phyloP scores from a whole-genome alignment of 225 moss, liverwort and hornwort species.

The Polytrichum commune region DNA sequence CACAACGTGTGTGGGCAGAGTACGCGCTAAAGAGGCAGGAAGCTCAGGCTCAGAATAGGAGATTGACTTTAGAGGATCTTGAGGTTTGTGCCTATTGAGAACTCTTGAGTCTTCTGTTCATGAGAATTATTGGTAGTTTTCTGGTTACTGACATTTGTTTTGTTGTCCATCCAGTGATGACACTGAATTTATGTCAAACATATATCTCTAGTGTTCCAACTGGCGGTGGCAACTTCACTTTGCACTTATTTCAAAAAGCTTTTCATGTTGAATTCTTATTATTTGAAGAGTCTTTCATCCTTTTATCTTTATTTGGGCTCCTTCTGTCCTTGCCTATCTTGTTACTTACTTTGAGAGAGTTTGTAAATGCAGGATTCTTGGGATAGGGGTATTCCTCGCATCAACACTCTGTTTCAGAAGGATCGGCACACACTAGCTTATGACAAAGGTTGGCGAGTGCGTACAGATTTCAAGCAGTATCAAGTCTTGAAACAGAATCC shows the following conservation, averaged over 20 bases:
- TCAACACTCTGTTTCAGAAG: slow-evolving; percentile 95
- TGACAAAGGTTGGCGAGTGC: slow-evolving; percentile 98
- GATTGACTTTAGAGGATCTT: slow-evolving; percentile 96
- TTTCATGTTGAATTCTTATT: too few relatives aligned
- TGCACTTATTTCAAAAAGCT: too few relatives aligned
- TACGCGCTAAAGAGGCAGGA: slow-evolving; percentile 99
- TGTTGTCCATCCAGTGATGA: too few relatives aligned
- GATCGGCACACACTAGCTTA: slow-evolving; percentile 97
- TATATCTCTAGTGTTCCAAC: too few relatives aligned
- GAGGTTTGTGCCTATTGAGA: slow-evolving; percentile 36
- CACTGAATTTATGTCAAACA: too few relatives aligned
- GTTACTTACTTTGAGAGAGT: too few relatives aligned
- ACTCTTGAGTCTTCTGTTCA: background rate
- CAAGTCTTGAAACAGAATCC: slow-evolving; percentile 99
- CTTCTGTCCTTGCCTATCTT: too few relatives aligned
- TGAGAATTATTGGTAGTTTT: too few relatives aligned
- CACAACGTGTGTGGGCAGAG: slow-evolving; percentile 99
- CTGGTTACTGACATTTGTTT: too few relatives aligned
- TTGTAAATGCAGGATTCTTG: slow-evolving; percentile 64
- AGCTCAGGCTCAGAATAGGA: slow-evolving; percentile 96
- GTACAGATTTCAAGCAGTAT: slow-evolving; percentile 98
- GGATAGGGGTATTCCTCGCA: slow-evolving; percentile 99
- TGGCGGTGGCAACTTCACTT: too few relatives aligned
- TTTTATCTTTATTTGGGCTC: too few relatives aligned
- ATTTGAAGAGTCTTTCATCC: too few relatives aligned